Conservation (phyloP, 1,284 basidiomycete species). For the Cryptococcus sp. region DNA sequence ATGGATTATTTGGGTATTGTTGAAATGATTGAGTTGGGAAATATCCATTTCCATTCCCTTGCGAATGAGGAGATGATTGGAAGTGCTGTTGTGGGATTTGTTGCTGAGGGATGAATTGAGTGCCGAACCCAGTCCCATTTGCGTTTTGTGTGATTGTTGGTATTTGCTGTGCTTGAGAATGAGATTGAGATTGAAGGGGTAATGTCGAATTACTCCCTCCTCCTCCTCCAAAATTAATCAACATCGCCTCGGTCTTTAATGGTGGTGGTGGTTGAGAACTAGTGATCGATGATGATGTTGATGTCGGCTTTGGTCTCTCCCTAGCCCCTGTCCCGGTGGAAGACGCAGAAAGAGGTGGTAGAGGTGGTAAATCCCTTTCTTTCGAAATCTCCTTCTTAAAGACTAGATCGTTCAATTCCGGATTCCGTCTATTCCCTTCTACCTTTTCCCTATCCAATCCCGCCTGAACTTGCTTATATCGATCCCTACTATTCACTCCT, state of each 20-base stretch:
- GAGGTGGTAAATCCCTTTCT: conserved; percentile 30
- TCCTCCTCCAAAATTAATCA: conserved; percentile 26
- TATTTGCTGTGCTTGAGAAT: background rate
- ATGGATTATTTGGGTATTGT: background rate
- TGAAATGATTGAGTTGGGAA: background rate
- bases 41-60: too few relatives aligned
- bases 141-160: conserved; percentile 13
- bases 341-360: conserved; percentile 1
- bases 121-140: too few relatives aligned
- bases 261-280: conserved; percentile 1
- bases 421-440: conserved; percentile 22
- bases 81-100: too few relatives aligned
- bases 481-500: conserved; percentile 10
- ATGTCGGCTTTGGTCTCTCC: background rate
- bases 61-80: too few relatives aligned
- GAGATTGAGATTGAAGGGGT: conserved; percentile 31
- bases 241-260: background rate
- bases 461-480: background rate
- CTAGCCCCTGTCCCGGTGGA: background rate
- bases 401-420: conserved; percentile 31
- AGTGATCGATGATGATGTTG: background rate
- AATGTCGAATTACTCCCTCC: conserved; percentile 19
- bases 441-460: conserved; percentile 8
- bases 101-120: too few relatives aligned
- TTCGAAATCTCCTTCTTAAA: conserved; percentile 4